These are phyloP conservation scores for Scenedesmus sp. DNA, from an alignment of 163 green algal species.

Conservation along the genomic window DNA sequence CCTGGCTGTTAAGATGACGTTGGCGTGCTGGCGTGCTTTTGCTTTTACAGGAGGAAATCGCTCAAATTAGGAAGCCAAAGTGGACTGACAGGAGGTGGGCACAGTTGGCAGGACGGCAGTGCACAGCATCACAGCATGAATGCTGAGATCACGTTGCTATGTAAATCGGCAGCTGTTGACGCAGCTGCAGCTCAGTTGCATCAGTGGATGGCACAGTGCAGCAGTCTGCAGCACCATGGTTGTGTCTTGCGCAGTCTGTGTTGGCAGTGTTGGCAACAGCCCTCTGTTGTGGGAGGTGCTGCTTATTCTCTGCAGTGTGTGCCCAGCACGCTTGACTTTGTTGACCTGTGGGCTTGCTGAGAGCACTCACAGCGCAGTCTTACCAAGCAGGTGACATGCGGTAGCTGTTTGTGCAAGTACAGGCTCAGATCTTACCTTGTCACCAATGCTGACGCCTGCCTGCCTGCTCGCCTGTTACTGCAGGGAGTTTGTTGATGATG, in stretches of 20 bases:
- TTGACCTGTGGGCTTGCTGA: too few species aligned
- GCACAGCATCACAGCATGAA: too few species aligned
- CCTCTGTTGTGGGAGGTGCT: too few species aligned
- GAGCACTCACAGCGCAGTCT: too few species aligned
- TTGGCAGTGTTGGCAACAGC: not conserved
- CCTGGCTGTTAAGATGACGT: not conserved
- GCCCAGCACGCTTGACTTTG: too few species aligned
- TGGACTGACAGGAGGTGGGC: constrained; percentile 77
- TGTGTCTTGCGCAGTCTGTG: not conserved
- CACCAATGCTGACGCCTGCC: not conserved
- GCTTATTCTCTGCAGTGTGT: too few species aligned
- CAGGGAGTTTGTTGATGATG: constrained; percentile 58
- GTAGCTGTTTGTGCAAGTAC: too few species aligned
- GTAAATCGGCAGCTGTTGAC: not conserved
- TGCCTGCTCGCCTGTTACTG: constrained; percentile 14
- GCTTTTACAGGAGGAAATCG: constrained; percentile 76
- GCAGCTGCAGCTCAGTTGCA: not conserved
- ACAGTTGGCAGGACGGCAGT: not conserved
- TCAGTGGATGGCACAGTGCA: not conserved
- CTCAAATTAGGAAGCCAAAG: constrained; percentile 75
- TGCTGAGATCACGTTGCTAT: too few species aligned
- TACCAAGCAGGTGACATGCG: too few species aligned
- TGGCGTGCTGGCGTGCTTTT: not conserved
- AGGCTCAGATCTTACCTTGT: too few species aligned
- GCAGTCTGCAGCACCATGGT: not conserved